Conservation (phyloP, 1,284 basidiomycete species). For the Neotropicomus parvogracilis region DNA sequence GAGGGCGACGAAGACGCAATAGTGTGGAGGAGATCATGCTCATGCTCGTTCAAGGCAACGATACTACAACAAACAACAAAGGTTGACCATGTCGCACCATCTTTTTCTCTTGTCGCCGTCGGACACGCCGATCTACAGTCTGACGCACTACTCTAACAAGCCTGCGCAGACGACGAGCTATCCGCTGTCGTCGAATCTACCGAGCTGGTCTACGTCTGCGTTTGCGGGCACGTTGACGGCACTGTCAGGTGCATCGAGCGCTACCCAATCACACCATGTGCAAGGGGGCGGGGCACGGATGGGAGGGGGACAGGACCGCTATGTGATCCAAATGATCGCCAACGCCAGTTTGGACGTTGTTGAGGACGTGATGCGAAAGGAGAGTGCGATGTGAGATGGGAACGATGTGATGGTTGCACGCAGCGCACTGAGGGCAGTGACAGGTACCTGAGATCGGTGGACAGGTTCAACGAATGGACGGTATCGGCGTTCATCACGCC, state of each 20-base stretch:
- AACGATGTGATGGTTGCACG: conserved; percentile 6
- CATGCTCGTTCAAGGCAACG: too few relatives aligned
- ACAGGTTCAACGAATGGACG: conserved; percentile 97
- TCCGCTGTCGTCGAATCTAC: conserved; percentile 73
- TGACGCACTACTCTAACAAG: conserved; percentile 76
- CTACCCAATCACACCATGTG: conserved; percentile 56
- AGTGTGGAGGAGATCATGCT: conserved; percentile 3
- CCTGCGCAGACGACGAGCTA: conserved; percentile 56
- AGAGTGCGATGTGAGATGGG: conserved; percentile 73
- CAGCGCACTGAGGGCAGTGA: conserved; percentile 21
- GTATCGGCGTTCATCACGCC: conserved; percentile 92
- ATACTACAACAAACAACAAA: conserved; percentile 21
- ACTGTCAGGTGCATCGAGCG: conserved; percentile 74
- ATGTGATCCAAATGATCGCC: conserved; percentile 96
- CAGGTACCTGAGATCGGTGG: conserved; percentile 90
- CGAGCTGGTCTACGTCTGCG: conserved; percentile 81
- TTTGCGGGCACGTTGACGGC: conserved; percentile 85
- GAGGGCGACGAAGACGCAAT: conserved; percentile 6
- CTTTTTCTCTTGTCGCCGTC: conserved; percentile 78
- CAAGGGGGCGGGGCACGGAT: conserved; percentile 61
- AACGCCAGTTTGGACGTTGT: conserved; percentile 88
- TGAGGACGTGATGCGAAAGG: conserved; percentile 85
- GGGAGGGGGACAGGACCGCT: conserved; percentile 75
- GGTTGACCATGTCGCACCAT: conserved; percentile 69
- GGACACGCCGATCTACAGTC: conserved; percentile 76